Evolutionary conservation across 2,329 filamentous ascomycete genomes (phyloP).

Genomic region (Lasiodiplodia hormozganensis): DNA sequence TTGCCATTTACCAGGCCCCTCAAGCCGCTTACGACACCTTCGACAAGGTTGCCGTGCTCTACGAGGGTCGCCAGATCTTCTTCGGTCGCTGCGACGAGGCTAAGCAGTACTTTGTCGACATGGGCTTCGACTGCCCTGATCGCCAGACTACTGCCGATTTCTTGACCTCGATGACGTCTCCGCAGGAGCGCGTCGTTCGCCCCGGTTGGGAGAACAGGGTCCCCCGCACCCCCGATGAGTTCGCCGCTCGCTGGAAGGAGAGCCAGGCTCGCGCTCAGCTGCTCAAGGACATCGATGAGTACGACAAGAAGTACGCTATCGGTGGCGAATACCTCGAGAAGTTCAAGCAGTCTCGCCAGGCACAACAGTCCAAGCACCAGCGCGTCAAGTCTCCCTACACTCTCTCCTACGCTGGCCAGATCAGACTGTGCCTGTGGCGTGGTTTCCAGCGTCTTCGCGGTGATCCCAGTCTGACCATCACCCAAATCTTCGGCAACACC

Average conservation of each 20-base stretch:
- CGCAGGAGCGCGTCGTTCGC: slow-evolving; percentile 47
- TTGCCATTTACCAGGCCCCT: slow-evolving; percentile 74
- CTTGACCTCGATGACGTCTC: slow-evolving; percentile 70
- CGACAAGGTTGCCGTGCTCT: slow-evolving; percentile 70
- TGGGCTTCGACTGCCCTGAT: slow-evolving; percentile 74
- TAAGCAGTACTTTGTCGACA: slow-evolving; percentile 68
- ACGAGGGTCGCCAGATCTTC: slow-evolving; percentile 72
- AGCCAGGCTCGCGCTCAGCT: slow-evolving; percentile 53
- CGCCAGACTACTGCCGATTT: slow-evolving; percentile 75
- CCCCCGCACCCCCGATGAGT: slow-evolving; percentile 49
- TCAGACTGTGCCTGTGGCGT: slow-evolving; percentile 76
- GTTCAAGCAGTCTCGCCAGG: slow-evolving; percentile 48
- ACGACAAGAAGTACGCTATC: slow-evolving; percentile 46
- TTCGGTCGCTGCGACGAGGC: slow-evolving; percentile 69
- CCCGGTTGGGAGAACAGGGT: slow-evolving; percentile 49
- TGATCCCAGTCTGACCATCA: slow-evolving; percentile 72
- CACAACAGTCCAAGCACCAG: slow-evolving; percentile 49
- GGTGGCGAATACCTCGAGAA: slow-evolving; percentile 46
- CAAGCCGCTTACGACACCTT: slow-evolving; percentile 72
- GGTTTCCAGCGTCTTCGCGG: slow-evolving; percentile 75
- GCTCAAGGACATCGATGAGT: slow-evolving; percentile 48
- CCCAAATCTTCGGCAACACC: slow-evolving; percentile 70
- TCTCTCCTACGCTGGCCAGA: slow-evolving; percentile 73
- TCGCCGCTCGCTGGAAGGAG: slow-evolving; percentile 55
- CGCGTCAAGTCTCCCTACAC: slow-evolving; percentile 77